A percentile compares a stretch with the other conserved stretches of the same genome.
phyloP scores from a whole-genome alignment of 2,329 filamentous ascomycete genomes.

The Metarhizium brunneum region DNA sequence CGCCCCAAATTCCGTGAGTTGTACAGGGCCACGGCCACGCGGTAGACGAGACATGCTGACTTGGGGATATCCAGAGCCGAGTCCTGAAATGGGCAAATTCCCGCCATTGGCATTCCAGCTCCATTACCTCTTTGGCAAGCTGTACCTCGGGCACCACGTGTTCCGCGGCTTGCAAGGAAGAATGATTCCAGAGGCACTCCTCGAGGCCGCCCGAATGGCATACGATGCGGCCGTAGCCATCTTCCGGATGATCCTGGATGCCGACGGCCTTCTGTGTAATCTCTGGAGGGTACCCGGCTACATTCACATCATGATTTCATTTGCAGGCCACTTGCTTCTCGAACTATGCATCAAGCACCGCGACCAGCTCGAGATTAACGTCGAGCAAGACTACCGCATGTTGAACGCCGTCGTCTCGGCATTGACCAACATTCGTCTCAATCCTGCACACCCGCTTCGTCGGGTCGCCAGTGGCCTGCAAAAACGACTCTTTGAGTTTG shows the following conservation, averaged over 20 bases:
- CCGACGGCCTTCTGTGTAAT: neutral
- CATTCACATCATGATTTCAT: slow-evolving; percentile 6
- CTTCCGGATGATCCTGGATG: slow-evolving; percentile 1
- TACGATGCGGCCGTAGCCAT: neutral
- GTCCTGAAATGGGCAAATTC: slow-evolving; percentile 1
- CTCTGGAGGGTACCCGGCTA: slow-evolving; percentile 2
- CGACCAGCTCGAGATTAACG: slow-evolving; percentile 1
- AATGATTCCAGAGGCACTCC: neutral
- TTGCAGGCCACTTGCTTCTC: slow-evolving; percentile 6
- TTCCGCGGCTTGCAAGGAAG: slow-evolving; percentile 1
- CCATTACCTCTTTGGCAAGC: slow-evolving; percentile 3
- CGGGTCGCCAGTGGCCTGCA: neutral
- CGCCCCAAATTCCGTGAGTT: neutral
- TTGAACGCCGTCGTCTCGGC: neutral
- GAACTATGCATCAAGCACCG: slow-evolving; percentile 3
- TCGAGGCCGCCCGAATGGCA: slow-evolving; percentile 3
- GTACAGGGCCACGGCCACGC: neutral
- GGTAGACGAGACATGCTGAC: neutral
- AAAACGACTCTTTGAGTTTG: slow-evolving; percentile 4
- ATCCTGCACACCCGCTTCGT: neutral
- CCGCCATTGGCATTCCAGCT: neutral
- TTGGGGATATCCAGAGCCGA: neutral
- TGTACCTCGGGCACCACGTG: slow-evolving; percentile 6
- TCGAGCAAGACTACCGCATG: slow-evolving; percentile 3
- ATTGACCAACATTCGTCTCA: neutral